Conservation (phyloP, 139 green algal genomes). For the Micractinium conductrix region DNA sequence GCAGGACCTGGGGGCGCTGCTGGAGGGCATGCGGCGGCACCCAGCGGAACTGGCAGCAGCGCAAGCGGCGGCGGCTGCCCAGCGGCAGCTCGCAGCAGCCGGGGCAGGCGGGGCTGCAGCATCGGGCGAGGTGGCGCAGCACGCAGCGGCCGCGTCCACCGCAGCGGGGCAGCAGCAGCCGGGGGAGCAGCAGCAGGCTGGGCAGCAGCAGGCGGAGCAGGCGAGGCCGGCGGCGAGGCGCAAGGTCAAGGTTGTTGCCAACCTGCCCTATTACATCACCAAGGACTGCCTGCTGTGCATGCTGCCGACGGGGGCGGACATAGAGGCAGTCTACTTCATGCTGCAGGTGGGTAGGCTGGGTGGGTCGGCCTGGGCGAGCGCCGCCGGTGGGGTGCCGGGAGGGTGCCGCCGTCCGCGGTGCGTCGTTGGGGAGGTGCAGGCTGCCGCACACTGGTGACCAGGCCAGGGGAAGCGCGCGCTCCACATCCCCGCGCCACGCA, state of each 20-base stretch:
- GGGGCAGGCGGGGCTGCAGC: background rate
- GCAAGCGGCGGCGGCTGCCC: background rate
- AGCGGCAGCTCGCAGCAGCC: slow-evolving; percentile 21
- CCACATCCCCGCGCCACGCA: too few relatives aligned
- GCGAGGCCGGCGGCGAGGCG: slow-evolving; percentile 7
- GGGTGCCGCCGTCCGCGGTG: too few relatives aligned
- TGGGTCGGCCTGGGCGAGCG: too few relatives aligned
- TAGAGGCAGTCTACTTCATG: slow-evolving; percentile 83
- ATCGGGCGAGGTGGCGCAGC: background rate
- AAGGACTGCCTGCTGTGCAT: slow-evolving; percentile 85
- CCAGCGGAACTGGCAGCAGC: slow-evolving; percentile 1
- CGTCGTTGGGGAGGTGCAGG: too few relatives aligned
- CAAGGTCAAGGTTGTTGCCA: slow-evolving; percentile 87
- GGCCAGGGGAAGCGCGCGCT: too few relatives aligned
- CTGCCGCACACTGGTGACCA: too few relatives aligned
- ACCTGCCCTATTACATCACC: slow-evolving; percentile 99
- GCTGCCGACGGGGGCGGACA: slow-evolving; percentile 75
- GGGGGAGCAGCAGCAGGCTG: slow-evolving; percentile 9
- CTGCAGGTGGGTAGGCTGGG: slow-evolving; percentile 58
- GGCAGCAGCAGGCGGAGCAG: slow-evolving; percentile 23
- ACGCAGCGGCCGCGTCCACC: background rate
- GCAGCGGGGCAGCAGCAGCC: slow-evolving; percentile 16
- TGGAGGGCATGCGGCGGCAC: slow-evolving; percentile 42
- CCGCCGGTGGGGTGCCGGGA: too few relatives aligned
- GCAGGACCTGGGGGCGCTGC: slow-evolving; percentile 51